Base-by-base conservation (phyloP, 2,329 filamentous ascomycete genomes). In the Diaporthe citriasiana region DNA sequence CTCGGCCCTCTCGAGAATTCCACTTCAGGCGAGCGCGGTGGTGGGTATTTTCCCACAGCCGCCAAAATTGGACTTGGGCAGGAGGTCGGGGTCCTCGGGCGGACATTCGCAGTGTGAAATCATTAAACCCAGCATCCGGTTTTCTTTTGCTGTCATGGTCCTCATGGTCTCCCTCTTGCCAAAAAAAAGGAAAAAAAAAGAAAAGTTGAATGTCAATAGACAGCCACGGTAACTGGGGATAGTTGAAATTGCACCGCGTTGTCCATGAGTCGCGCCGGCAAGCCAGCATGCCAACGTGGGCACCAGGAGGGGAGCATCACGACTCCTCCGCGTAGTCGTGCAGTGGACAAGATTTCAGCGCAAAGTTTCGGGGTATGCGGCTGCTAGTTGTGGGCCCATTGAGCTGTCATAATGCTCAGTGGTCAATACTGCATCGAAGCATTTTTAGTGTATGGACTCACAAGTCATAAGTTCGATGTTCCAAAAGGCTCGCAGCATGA, bases 211-310 rank as follows among this genome's bases (percentile, higher is more conserved):
- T 22, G 50, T 53, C 42, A 25, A 27, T 10, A 38, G 12, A n/a
- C 19, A 33, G 27, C 10, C 33, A 40, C 7, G 25, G 25, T 40
- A 50, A 50, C 51, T 8, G 51, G 66, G 25, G 25, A 10, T 27
- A 9, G 33, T 55, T 13, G 56, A 63, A 55, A 71, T 71, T 63
- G 45, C 56, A 15, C 50, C n/a, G 47, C 47, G 22, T 27, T 42
- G 35, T 45, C 70, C 56, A 71, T 71, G 56, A 63, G 33, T 71
- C 69, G 69, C 25, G 56, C 69, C 53, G 27, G 17, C 35, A 40
- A 27, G 35, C 45, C 12, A n/a, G 35, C 17, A 35, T 38, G 56
- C 40, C 25, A 63, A 45, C 56, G 33, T 71, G 33, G 38, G 30
- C 35, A 51, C 33, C 33, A 27, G 25, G 30, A 33, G 33, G n/a